Evolutionary conservation across 208 protist species (phyloP).

Genomic region (Leishmania tropica): DNA sequence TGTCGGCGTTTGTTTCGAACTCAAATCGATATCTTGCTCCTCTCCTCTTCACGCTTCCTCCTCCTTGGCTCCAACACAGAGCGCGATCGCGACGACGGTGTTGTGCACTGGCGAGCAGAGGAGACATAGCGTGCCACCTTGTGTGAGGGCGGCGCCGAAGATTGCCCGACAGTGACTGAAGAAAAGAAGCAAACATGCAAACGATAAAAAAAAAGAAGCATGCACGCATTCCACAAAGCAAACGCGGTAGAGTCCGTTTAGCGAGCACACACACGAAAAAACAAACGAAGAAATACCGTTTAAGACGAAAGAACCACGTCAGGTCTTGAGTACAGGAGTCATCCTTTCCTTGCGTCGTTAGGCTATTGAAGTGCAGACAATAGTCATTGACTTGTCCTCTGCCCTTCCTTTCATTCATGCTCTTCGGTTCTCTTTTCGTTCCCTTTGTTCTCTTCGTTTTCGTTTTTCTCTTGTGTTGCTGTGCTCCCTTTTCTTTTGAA

Average conservation of each 20-base stretch:
- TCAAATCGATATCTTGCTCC: not conserved
- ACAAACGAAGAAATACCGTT: not conserved
- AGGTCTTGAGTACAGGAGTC: not conserved
- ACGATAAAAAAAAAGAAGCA: not conserved
- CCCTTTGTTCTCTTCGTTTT: not conserved
- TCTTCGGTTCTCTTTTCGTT: not conserved
- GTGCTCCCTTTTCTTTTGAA: not conserved
- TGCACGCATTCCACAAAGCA: not conserved
- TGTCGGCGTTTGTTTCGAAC: not conserved
- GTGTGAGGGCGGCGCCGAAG: not conserved
- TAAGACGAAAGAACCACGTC: not conserved
- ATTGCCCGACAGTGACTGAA: not conserved
- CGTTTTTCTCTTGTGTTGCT: slow-evolving; percentile 7
- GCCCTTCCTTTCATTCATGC: not conserved
- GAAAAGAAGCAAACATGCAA: not conserved
- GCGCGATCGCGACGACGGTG: too few relatives aligned
- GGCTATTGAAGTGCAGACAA: not conserved
- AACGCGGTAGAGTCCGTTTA: not conserved
- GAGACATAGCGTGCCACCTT: not conserved
- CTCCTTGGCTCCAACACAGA: not conserved
- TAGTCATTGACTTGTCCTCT: not conserved
- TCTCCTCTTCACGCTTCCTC: not conserved
- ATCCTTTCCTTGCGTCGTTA: not conserved
- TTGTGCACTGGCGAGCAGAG: not conserved
- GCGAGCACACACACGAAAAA: not conserved